Conservation (phyloP, 176 grass and related monocot genomes). For the Hordeum marinum region DNA sequence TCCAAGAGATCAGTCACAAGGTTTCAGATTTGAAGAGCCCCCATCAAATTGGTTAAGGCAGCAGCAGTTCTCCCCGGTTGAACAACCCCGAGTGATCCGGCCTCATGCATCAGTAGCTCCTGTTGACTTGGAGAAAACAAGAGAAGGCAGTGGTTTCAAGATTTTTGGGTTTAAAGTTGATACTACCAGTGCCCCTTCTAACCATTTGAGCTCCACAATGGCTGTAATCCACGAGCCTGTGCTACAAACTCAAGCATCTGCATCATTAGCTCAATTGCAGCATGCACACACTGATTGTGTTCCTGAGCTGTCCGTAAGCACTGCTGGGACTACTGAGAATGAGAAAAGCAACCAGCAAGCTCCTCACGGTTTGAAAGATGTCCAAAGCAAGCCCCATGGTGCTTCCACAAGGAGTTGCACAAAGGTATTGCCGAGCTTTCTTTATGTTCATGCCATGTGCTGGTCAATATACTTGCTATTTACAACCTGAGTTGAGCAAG, state of each 20-base stretch:
- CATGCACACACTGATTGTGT: conserved; percentile 47
- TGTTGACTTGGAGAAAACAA: conserved; percentile 56
- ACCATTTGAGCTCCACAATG: conserved; percentile 47
- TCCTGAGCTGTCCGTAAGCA: conserved; percentile 68
- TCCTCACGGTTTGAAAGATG: conserved; percentile 48
- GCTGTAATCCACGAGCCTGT: conserved; percentile 45
- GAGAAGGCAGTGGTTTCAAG: conserved; percentile 68
- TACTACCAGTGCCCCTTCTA: conserved; percentile 33
- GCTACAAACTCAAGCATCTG: conserved; percentile 28
- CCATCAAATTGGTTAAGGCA: conserved; percentile 58
- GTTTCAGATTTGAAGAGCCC: conserved; percentile 40
- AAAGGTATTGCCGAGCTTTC: conserved; percentile 47
- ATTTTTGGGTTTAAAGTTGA: conserved; percentile 89
- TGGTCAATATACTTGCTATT: not conserved
- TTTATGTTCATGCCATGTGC: not conserved
- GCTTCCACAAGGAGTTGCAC: conserved; percentile 78
- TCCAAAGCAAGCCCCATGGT: conserved; percentile 53
- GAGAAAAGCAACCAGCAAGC: conserved; percentile 49
- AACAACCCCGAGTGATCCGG: conserved; percentile 46
- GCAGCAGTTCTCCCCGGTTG: conserved; percentile 28
- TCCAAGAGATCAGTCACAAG: conserved; percentile 36
- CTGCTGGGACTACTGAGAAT: conserved; percentile 44
- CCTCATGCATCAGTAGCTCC: conserved; percentile 56
- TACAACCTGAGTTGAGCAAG: not conserved
- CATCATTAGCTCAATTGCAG: conserved; percentile 28